These are phyloP conservation scores for Komagataea norvegica DNA, from an alignment of 1,139 yeast species.

Conservation along the genomic window DNA sequence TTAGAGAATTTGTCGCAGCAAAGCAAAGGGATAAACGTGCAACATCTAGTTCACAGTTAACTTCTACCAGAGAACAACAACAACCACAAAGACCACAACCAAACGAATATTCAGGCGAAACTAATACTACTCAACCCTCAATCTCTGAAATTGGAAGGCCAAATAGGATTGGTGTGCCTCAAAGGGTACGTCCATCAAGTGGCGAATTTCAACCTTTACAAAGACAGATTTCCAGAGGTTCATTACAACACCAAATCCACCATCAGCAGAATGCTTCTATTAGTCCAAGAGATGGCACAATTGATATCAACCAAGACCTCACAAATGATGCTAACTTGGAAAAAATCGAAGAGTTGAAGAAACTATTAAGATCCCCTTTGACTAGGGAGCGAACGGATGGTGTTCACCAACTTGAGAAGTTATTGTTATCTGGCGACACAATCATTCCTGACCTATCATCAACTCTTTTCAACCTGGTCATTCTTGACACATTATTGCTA, in stretches of 20 bases:
- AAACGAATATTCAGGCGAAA: not conserved
- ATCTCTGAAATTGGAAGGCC: slow-evolving; percentile 22
- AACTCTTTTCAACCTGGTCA: slow-evolving; percentile 21
- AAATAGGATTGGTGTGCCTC: slow-evolving; percentile 24
- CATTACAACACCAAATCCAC: slow-evolving; percentile 6
- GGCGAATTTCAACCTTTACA: slow-evolving; percentile 17
- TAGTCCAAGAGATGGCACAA: slow-evolving; percentile 11
- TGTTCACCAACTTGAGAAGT: slow-evolving; percentile 9
- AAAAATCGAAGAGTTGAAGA: slow-evolving; percentile 10
- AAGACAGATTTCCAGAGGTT: slow-evolving; percentile 19
- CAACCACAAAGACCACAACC: no score
- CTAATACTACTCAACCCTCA: not conserved
- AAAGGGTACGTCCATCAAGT: slow-evolving; percentile 21
- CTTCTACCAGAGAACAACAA: not conserved
- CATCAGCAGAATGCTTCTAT: slow-evolving; percentile 1
- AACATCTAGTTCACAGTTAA: slow-evolving; percentile 17
- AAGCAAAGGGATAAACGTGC: slow-evolving; percentile 21
- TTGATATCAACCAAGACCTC: slow-evolving; percentile 1
- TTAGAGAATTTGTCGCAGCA: slow-evolving; percentile 24
- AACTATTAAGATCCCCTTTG: slow-evolving; percentile 17
- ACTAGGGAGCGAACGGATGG: slow-evolving; percentile 24
- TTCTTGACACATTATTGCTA: slow-evolving; percentile 27
- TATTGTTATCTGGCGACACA: not conserved
- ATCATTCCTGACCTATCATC: slow-evolving; percentile 15
- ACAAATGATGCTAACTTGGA: not conserved